A percentile compares a stretch with the other conserved stretches of the same genome.
phyloP scores from a whole-genome alignment of 208 protist genomes.

The Balamuthia mandrillaris region DNA sequence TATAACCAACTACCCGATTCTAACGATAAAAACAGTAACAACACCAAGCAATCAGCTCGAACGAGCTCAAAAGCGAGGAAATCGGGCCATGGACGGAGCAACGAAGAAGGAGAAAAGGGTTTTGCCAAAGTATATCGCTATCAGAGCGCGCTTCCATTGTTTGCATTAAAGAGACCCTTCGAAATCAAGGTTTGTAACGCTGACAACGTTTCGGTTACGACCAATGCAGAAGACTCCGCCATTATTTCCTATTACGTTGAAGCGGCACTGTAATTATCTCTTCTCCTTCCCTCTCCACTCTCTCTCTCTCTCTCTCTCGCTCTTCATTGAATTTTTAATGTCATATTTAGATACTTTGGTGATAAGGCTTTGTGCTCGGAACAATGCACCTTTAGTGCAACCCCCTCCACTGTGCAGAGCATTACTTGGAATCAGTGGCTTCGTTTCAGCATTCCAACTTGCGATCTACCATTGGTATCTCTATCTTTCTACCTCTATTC shows the following conservation, averaged over 20 bases:
- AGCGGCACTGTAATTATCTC: not conserved
- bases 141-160: not conserved
- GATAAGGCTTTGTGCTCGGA: not conserved
- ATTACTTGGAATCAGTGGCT: constrained; percentile 24
- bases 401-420: not conserved
- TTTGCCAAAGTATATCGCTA: not conserved
- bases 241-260: not conserved
- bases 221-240: not conserved
- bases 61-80: too few species aligned
- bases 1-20: too few species aligned
- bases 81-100: too few species aligned
- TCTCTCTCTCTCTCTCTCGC: not conserved
- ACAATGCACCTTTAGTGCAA: not conserved
- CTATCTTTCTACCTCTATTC: not conserved
- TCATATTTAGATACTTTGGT: not conserved
- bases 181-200: not conserved
- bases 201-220: not conserved
- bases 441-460: constrained; percentile 21
- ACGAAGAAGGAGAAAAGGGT: too few species aligned
- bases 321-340: constrained; percentile 9
- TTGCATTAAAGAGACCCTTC: constrained; percentile 7
- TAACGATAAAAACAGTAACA: too few species aligned
- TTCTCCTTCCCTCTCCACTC: not conserved
- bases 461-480: not conserved
- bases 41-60: too few species aligned